These are phyloP conservation scores for Rhododendron ferrugineum DNA, from an alignment of 148 eudicot species.

Conservation along the genomic window DNA sequence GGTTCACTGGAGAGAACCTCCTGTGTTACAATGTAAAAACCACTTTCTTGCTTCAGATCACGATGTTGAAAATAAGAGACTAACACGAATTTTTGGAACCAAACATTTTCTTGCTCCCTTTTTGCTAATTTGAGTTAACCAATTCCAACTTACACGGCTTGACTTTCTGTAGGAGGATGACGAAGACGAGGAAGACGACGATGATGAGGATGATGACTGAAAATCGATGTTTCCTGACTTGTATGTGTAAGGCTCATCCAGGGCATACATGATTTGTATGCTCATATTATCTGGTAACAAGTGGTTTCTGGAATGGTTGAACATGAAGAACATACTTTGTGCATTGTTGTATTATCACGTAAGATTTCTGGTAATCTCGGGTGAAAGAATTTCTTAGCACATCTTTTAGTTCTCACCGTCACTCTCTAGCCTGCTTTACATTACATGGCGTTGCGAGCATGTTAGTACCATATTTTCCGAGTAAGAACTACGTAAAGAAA, in stretches of 20 bases:
- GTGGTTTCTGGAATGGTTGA: conserved; percentile 2
- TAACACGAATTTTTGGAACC: neutral
- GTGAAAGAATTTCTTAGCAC: neutral
- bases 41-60: neutral
- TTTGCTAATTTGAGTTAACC: neutral
- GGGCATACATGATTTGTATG: conserved; percentile 1
- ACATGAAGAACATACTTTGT: neutral
- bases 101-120: neutral
- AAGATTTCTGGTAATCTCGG: neutral
- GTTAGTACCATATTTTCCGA: neutral
- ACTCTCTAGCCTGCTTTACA: neutral
- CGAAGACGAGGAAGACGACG: conserved; percentile 42
- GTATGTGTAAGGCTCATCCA: conserved; percentile 1
- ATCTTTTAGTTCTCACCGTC: neutral
- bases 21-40: neutral
- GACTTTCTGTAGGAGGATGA: conserved; percentile 15
- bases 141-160: neutral
- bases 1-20: neutral
- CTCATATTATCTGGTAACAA: conserved; percentile 2
- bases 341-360: neutral
- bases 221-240: neutral
- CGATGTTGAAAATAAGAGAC: neutral
- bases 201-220: conserved; percentile 47
- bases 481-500: neutral
- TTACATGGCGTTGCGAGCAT: neutral